Evolutionary conservation across 805 yeast species (phyloP).

Genomic region (Brettanomyces custersianus): DNA sequence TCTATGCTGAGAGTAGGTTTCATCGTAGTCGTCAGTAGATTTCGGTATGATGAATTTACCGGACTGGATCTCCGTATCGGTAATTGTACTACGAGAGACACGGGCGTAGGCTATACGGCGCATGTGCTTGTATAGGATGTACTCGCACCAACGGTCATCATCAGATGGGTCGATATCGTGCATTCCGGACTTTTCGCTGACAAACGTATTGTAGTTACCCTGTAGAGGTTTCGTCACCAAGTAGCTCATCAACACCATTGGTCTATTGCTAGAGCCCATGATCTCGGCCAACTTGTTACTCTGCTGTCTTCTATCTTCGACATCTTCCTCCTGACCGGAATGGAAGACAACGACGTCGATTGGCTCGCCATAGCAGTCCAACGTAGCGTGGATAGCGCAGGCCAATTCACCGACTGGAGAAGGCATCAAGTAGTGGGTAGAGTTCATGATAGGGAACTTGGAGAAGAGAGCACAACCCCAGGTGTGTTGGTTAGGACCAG

Average conservation of each 20-base stretch:
- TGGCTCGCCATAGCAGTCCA: constrained; percentile 78
- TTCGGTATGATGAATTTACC: constrained; percentile 72
- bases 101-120: constrained; percentile 91
- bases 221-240: constrained; percentile 79
- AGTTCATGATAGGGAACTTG: constrained; percentile 85
- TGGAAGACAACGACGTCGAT: constrained; percentile 97
- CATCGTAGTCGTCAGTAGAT: constrained; percentile 14
- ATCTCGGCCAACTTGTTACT: constrained; percentile 64
- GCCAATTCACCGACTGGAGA: constrained; percentile 98
- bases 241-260: constrained; percentile 82
- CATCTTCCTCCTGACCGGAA: constrained; percentile 97
- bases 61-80: constrained; percentile 94
- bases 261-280: constrained; percentile 76
- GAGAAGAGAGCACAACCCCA: constrained; percentile 95
- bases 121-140: constrained; percentile 79
- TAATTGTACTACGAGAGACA: constrained; percentile 83
- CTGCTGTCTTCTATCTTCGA: constrained; percentile 84
- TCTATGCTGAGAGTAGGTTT: constrained; percentile 29
- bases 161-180: constrained; percentile 88
- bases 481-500: constrained; percentile 95
- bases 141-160: constrained; percentile 98
- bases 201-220: constrained; percentile 91
- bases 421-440: constrained; percentile 87
- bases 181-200: constrained; percentile 77
- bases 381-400: constrained; percentile 94